Evolutionary conservation across 768 basidiomycete species (phyloP).

Genomic region (Calocybe indica): DNA sequence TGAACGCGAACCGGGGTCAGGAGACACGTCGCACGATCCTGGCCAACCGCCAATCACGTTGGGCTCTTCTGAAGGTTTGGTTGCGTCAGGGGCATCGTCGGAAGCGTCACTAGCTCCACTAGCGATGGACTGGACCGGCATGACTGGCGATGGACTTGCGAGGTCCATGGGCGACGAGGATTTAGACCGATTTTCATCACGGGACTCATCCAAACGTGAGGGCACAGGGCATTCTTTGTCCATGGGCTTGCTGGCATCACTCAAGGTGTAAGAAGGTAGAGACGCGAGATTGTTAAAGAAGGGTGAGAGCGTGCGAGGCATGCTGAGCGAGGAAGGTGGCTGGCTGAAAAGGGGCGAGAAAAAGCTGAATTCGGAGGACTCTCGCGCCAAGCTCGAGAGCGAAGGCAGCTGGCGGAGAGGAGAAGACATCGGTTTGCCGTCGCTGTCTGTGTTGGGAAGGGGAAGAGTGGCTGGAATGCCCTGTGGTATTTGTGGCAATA

Average conservation of each 20-base stretch:
- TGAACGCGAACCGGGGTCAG: slow-evolving; percentile 8
- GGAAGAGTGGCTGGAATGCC: too few species aligned
- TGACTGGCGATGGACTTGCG: slow-evolving; percentile 30
- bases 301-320: slow-evolving; percentile 1
- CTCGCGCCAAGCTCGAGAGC: too few species aligned
- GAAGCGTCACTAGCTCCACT: not conserved
- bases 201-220: not conserved
- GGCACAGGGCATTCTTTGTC: not conserved
- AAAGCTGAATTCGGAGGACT: too few species aligned
- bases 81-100: slow-evolving; percentile 2
- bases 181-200: slow-evolving; percentile 19
- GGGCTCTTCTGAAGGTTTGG: slow-evolving; percentile 23
- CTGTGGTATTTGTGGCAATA: slow-evolving; percentile 16
- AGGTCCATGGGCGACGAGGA: slow-evolving; percentile 47
- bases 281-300: slow-evolving; percentile 2
- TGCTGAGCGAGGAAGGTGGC: slow-evolving; percentile 3
- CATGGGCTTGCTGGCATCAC: not conserved
- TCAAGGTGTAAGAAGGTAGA: not conserved
- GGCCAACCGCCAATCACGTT: slow-evolving; percentile 39
- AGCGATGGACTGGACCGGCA: not conserved
- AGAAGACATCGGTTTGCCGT: too few species aligned
- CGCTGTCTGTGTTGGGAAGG: too few species aligned
- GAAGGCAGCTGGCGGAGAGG: too few species aligned
- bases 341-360: slow-evolving; percentile 9
- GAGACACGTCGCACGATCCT: slow-evolving; percentile 27